A percentile compares a stretch with the other conserved stretches of the same genome.
phyloP scores from a whole-genome alignment of 2,329 filamentous ascomycete genomes.

The Arthrobotrys entomopaga region DNA sequence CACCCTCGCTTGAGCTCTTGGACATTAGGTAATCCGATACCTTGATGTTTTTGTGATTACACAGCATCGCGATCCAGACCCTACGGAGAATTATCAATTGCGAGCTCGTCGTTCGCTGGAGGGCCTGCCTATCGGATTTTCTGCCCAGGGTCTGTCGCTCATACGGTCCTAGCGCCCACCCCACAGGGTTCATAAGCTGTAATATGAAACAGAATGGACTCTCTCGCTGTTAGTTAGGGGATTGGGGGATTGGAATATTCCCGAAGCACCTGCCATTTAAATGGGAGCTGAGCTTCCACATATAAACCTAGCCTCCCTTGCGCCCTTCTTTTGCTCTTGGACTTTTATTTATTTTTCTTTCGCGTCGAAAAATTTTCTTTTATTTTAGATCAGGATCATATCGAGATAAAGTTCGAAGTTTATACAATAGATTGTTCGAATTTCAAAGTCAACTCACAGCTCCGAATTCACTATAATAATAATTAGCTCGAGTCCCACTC shows the following conservation, averaged over 20 bases:
- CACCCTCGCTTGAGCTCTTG: background rate
- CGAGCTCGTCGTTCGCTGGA: slow-evolving; percentile 34
- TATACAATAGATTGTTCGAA: slow-evolving; percentile 1
- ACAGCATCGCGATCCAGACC: slow-evolving; percentile 33
- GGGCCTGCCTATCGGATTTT: slow-evolving; percentile 39
- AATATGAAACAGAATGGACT: slow-evolving; percentile 14
- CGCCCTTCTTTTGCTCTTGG: background rate
- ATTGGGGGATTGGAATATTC: slow-evolving; percentile 35
- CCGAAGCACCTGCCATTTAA: slow-evolving; percentile 53
- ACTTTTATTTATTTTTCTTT: slow-evolving; percentile 2
- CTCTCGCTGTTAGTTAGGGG: background rate
- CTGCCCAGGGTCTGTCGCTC: slow-evolving; percentile 17
- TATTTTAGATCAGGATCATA: background rate
- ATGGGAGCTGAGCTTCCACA: slow-evolving; percentile 28
- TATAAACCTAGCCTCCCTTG: slow-evolving; percentile 28
- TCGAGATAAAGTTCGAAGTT: background rate
- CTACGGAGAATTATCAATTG: slow-evolving; percentile 50
- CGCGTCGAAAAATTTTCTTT: slow-evolving; percentile 25
- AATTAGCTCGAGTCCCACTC: background rate
- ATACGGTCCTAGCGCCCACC: slow-evolving; percentile 23
- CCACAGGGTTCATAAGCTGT: background rate
- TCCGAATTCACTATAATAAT: no score
- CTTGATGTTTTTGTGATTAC: slow-evolving; percentile 7
- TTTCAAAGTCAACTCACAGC: background rate
- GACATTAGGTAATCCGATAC: slow-evolving; percentile 29